Base-by-base conservation (phyloP, 129 eudicot genomes). In the Pulicaria dysenterica region DNA sequence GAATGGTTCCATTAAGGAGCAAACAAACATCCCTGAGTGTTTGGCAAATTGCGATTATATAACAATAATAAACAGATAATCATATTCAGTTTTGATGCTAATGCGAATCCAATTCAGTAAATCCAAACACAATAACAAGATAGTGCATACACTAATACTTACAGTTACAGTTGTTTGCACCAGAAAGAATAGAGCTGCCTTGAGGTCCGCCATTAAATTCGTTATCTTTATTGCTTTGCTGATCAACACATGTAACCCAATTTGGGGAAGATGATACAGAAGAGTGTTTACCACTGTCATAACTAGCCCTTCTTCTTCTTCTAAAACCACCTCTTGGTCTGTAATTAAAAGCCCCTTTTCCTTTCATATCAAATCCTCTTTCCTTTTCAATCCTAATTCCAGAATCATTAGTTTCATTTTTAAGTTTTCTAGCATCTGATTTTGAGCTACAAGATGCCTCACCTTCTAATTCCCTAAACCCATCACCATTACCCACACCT, bases 391-490 rank as follows among this genome's bases (percentile, higher is more conserved):
- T 58, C 42, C 48, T 41, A 45, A n/a, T 8, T 37, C 59, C 58
- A 50, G 70, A 41, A 49, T 58, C 81, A 60, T 47, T 58, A 44
- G 40, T 69, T 55, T 64, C 83, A 69, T 31, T 67, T 64, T 59
- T 46, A 64, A 40, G 55, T 39, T 74, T 78, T 69, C 84, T 74
- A 66, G 77, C 84, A 80, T 81, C 85, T 0, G 86, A 84, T 50
- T 57, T 67, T 3, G 92, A 85, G 51, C 96, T 85, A 81, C 95
- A 75, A 3, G 97, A 92, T 6, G 86, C 91, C 65, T 92, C 93
- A 43, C 85, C 86, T 54, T 89, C 93, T 4, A 79, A 58, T 37
- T 84, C 90, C 63, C 73, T 64, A 72, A 63, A 44, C 58, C 81
- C 76, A 39, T 72, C 40, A 44, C 34, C 70, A 73, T 39, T 8